phyloP scores from a whole-genome alignment of 2,329 filamentous ascomycete species.

The Aspergillus nomiae region DNA sequence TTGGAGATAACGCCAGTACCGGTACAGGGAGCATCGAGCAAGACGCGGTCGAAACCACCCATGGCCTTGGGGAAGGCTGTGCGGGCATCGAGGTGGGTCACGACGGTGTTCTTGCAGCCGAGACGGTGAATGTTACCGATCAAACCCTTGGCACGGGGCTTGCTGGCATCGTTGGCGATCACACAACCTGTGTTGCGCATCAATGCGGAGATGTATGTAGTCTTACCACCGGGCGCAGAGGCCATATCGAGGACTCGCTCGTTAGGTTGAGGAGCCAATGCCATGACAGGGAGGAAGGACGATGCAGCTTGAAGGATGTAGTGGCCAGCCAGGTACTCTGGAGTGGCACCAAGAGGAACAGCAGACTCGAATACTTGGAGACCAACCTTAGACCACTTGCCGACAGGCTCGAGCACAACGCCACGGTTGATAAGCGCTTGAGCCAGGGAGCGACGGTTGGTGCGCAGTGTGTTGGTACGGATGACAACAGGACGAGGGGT shows the following conservation, averaged over 20 bases:
- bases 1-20: constrained; percentile 98
- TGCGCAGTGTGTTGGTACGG: constrained; percentile 90
- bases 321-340: constrained; percentile 94
- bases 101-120: constrained; percentile 88
- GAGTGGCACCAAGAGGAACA: constrained; percentile 86
- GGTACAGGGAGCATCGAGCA: constrained; percentile 93
- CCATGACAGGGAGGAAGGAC: constrained; percentile 97
- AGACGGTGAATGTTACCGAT: constrained; percentile 98
- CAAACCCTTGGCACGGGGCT: constrained; percentile 88
- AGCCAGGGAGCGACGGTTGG: constrained; percentile 75
- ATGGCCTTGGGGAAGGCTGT: constrained; percentile 87
- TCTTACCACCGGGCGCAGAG: constrained; percentile 92
- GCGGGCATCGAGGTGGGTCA: constrained; percentile 92
- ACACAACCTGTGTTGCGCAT: constrained; percentile 98
- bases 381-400: constrained; percentile 98
- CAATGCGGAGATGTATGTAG: constrained; percentile 90
- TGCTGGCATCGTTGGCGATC: constrained; percentile 96
- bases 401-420: constrained; percentile 92
- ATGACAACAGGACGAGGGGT: constrained; percentile 91
- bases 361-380: constrained; percentile 93
- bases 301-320: constrained; percentile 97
- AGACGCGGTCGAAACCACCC: constrained; percentile 90
- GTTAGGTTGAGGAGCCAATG: constrained; percentile 87
- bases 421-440: constrained; percentile 94
- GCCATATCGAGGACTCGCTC: constrained; percentile 95